A percentile compares a stretch with the other conserved stretches of the same genome.
These are phyloP conservation scores for Persicaria tinctoria DNA, from an alignment of 148 eudicot genomes.

Conservation along the genomic window DNA sequence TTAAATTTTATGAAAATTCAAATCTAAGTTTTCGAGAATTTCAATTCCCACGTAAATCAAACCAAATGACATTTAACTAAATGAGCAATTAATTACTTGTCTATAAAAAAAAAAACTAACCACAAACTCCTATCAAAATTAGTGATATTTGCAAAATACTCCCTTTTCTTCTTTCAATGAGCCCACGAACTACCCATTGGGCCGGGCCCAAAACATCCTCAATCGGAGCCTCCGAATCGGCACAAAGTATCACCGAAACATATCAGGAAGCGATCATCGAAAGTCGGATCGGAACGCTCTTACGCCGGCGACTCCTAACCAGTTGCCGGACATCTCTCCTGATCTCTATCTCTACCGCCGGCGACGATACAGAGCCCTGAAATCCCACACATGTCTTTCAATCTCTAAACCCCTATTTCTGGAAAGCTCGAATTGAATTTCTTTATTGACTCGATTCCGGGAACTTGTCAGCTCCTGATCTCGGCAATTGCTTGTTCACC, in stretches of 20 bases:
- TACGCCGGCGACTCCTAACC: constrained; percentile 6
- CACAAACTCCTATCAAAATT: no score
- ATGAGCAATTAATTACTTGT: no score
- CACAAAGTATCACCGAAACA: background rate
- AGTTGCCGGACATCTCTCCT: background rate
- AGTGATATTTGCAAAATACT: no score
- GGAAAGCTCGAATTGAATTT: background rate
- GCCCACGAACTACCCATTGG: background rate
- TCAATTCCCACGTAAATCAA: no score
- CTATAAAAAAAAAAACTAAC: no score
- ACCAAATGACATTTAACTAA: no score
- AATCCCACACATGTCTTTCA: background rate
- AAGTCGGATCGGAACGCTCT: background rate
- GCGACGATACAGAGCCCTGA: background rate
- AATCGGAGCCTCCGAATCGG: background rate
- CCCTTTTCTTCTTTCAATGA: background rate
- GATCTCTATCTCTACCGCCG: background rate
- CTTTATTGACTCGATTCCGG: background rate
- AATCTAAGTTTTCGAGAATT: no score
- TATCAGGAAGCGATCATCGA: background rate
- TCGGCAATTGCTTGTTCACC: background rate
- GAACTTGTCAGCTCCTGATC: background rate
- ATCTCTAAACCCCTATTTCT: background rate
- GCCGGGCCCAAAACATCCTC: background rate
- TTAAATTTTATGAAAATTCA: no score